Conservation (phyloP, 108 stramenopile genomes). For the Heterococcus sp. region DNA sequence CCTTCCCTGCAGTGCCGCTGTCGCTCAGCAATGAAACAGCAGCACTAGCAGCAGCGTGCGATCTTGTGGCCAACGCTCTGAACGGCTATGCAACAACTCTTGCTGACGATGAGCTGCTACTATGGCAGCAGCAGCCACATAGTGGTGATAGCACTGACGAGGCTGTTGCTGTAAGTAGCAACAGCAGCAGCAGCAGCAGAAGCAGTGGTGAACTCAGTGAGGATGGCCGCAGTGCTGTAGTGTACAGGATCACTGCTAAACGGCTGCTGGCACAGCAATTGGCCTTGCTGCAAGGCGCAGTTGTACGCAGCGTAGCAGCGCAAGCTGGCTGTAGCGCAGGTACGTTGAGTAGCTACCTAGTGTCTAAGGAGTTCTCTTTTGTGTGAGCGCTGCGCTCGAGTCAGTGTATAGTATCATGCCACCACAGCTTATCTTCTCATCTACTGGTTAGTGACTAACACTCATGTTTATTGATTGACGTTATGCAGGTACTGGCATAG, state of each 20-base stretch:
- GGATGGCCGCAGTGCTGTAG: background rate
- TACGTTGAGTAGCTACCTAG: too few species aligned
- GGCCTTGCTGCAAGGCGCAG: conserved; percentile 3
- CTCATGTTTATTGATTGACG: too few species aligned
- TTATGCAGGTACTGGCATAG: too few species aligned
- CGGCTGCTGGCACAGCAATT: conserved; percentile 17
- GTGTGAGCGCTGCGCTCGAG: too few species aligned
- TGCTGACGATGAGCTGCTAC: background rate
- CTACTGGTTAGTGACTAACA: too few species aligned
- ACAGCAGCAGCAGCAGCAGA: background rate
- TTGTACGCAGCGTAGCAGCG: too few species aligned
- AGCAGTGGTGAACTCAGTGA: background rate
- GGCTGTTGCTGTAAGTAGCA: background rate
- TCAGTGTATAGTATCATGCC: too few species aligned
- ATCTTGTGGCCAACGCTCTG: background rate
- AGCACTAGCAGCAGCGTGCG: background rate
- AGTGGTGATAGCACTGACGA: background rate
- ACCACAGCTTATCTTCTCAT: too few species aligned
- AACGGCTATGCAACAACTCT: background rate
- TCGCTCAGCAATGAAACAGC: background rate
- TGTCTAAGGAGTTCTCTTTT: too few species aligned
- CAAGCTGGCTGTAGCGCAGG: too few species aligned
- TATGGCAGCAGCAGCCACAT: background rate
- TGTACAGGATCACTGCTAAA: conserved; percentile 26
- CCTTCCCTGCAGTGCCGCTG: background rate